Evolutionary conservation across 2,329 filamentous ascomycete genomes (phyloP).

Genomic region (Hypoxylon sp.): DNA sequence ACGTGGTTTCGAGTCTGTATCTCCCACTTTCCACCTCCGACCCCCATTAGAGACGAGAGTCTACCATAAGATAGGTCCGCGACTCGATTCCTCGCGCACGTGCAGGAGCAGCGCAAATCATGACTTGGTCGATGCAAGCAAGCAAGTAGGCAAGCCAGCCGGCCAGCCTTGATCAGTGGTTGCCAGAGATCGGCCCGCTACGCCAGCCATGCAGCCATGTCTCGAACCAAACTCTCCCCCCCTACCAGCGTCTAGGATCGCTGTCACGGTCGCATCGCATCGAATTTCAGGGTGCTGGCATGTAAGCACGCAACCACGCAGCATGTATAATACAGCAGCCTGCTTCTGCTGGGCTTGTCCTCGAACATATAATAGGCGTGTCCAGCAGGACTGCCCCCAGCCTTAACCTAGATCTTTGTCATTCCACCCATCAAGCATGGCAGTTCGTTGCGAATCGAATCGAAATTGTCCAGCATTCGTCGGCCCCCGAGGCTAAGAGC

Average conservation of each 20-base stretch:
- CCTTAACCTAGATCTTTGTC: not conserved
- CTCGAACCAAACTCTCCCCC: slow-evolving; percentile 19
- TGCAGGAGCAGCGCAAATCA: slow-evolving; percentile 35
- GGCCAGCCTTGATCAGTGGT: slow-evolving; percentile 20
- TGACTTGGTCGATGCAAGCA: slow-evolving; percentile 37
- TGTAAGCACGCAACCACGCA: slow-evolving; percentile 18
- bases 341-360: slow-evolving; percentile 17
- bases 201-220: slow-evolving; percentile 39
- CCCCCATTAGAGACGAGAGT: slow-evolving; percentile 3
- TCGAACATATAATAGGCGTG: slow-evolving; percentile 19
- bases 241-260: slow-evolving; percentile 31
- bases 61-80: slow-evolving; percentile 7
- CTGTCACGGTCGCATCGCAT: slow-evolving; percentile 40
- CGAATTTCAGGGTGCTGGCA: slow-evolving; percentile 22
- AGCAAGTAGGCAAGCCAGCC: slow-evolving; percentile 5
- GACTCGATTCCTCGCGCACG: slow-evolving; percentile 17
- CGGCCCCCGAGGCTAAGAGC: slow-evolving; percentile 6
- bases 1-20: not conserved
- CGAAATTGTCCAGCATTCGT: slow-evolving; percentile 10
- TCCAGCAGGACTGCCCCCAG: not conserved
- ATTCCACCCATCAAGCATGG: slow-evolving; percentile 6
- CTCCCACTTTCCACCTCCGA: slow-evolving; percentile 15
- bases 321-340: slow-evolving; percentile 11
- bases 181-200: slow-evolving; percentile 40
- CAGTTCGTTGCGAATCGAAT: slow-evolving; percentile 18